Evolutionary conservation across 306 rosid species (phyloP).

Genomic region (Senna tora): DNA sequence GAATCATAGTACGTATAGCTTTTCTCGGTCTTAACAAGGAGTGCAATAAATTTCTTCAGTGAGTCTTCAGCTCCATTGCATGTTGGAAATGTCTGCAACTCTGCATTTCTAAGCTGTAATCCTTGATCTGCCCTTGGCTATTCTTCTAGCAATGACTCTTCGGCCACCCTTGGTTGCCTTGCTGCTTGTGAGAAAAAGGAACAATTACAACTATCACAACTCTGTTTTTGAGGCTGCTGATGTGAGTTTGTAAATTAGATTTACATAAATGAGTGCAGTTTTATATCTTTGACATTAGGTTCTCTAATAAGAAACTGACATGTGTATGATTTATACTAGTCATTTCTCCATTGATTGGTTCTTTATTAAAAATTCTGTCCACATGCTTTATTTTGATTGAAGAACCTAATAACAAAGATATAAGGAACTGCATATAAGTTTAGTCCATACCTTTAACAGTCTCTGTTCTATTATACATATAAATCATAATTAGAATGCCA

Average conservation of each 20-base stretch:
- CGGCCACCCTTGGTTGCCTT: slow-evolving; percentile 76
- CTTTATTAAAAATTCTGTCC: too few relatives aligned
- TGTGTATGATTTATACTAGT: too few relatives aligned
- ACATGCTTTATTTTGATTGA: too few relatives aligned
- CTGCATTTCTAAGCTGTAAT: slow-evolving; percentile 77
- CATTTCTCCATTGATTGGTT: too few relatives aligned
- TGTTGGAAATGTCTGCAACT: slow-evolving; percentile 4
- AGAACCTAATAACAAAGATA: too few relatives aligned
- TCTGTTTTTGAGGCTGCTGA: slow-evolving; percentile 33
- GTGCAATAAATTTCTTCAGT: slow-evolving; percentile 31
- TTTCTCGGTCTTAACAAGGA: slow-evolving; percentile 16
- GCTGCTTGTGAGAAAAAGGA: slow-evolving; percentile 46
- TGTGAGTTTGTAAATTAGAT: slow-evolving; percentile 10
- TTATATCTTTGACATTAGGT: too few relatives aligned
- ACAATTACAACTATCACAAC: not conserved
- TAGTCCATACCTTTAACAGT: too few relatives aligned
- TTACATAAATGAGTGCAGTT: too few relatives aligned
- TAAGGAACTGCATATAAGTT: too few relatives aligned
- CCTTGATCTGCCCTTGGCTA: slow-evolving; percentile 87
- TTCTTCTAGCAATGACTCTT: slow-evolving; percentile 71
- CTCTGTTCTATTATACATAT: not conserved
- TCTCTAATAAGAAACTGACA: too few relatives aligned
- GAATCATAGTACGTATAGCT: slow-evolving; percentile 17
- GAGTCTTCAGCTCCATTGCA: slow-evolving; percentile 26
- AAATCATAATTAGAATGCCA: not conserved